Conservation (phyloP, 2,329 filamentous ascomycete species). For the Claviceps spartinae region DNA sequence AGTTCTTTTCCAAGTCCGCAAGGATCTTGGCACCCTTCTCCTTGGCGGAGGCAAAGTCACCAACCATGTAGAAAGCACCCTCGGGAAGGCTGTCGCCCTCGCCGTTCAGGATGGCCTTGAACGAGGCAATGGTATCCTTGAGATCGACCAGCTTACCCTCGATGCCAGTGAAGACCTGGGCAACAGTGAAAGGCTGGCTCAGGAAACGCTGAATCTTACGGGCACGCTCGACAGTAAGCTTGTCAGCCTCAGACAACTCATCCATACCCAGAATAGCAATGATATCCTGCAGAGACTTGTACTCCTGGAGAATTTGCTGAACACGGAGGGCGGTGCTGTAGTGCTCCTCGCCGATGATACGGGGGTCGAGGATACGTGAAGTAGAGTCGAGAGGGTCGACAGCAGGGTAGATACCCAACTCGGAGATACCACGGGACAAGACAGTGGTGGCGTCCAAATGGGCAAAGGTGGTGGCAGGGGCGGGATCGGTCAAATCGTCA, state of each 20-base stretch:
- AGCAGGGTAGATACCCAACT: conserved; percentile 99
- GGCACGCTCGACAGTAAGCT: conserved; percentile 99
- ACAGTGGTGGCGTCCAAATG: conserved; percentile 99
- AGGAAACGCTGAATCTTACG: conserved; percentile 99
- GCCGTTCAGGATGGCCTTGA: conserved; percentile 93
- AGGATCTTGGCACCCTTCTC: conserved; percentile 99
- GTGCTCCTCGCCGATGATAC: conserved; percentile 96
- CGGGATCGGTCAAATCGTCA: conserved; percentile 99
- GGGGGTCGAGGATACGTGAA: conserved; percentile 98
- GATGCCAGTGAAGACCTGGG: conserved; percentile 75
- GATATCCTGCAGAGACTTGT: conserved; percentile 99
- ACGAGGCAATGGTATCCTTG: conserved; percentile 94
- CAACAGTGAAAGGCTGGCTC: conserved; percentile 93
- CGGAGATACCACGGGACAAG: conserved; percentile 99
- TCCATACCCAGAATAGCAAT: conserved; percentile 99
- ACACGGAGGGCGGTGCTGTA: conserved; percentile 89
- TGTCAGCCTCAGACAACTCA: conserved; percentile 96
- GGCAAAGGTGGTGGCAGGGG: conserved; percentile 97
- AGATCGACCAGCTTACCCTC: conserved; percentile 95
- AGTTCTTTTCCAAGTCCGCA: conserved; percentile 69
- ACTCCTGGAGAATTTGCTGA: conserved; percentile 99
- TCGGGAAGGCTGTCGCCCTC: conserved; percentile 95
- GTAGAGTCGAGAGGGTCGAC: conserved; percentile 99
- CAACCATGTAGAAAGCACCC: conserved; percentile 95
- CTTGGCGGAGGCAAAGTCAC: conserved; percentile 83